Conservation (phyloP, 192 early-diverging fungal species). For the Coemansia sp. region DNA sequence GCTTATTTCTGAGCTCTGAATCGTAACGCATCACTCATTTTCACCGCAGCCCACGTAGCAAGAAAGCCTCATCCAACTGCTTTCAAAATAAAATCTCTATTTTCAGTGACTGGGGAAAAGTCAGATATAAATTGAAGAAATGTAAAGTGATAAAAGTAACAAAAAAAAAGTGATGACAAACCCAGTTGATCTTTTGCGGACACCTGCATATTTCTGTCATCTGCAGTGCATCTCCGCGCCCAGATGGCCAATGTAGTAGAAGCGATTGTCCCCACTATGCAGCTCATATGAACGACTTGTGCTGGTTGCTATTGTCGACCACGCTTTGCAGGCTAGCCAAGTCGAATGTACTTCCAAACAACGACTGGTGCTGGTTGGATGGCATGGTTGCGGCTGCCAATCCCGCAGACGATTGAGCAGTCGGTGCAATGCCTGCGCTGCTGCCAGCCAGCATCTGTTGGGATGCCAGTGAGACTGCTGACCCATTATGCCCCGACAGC, state of each 20-base stretch:
- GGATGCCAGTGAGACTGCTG: constrained; percentile 18
- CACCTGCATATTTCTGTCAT: not conserved
- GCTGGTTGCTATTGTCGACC: constrained; percentile 15
- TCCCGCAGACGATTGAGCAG: constrained; percentile 2
- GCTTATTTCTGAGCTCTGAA: not conserved
- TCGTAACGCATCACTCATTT: not conserved
- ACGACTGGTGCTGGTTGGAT: constrained; percentile 13
- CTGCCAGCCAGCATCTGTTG: constrained; percentile 13
- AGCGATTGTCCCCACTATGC: constrained; percentile 1
- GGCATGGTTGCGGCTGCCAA: constrained; percentile 1
- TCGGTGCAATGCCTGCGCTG: not conserved
- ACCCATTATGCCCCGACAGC: constrained; percentile 9
- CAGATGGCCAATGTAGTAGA: not conserved
- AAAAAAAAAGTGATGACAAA: not conserved
- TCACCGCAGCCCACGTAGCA: not conserved
- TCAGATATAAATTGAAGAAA: not conserved
- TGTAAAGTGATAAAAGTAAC: not conserved
- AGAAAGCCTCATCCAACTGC: not conserved
- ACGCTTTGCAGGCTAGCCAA: constrained; percentile 25
- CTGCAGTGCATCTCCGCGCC: constrained; percentile 2
- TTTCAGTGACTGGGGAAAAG: not conserved
- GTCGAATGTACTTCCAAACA: constrained; percentile 29
- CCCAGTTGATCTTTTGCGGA: not conserved
- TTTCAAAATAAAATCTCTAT: not conserved
- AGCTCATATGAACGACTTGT: constrained; percentile 28